phyloP scores from a whole-genome alignment of 768 basidiomycete species.

The Podaxis rugospora region DNA sequence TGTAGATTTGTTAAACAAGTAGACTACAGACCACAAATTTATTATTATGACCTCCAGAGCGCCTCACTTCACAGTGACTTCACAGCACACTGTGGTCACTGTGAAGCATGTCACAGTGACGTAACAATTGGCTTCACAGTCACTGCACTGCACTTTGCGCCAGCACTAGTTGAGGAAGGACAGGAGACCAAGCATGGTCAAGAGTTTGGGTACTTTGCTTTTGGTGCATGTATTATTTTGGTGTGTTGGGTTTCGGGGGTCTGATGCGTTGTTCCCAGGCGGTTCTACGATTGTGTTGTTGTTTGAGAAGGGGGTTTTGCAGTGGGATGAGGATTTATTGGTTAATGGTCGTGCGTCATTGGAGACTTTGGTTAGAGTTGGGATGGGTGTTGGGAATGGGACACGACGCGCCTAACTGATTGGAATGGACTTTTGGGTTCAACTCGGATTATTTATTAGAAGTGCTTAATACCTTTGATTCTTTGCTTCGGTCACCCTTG shows the following conservation, averaged over 20 bases:
- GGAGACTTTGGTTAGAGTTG: conserved; percentile 85
- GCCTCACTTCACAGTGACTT: too few relatives aligned
- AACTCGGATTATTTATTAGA: not conserved
- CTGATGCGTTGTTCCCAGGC: conserved; percentile 36
- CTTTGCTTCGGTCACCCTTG: not conserved
- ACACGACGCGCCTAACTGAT: conserved; percentile 1
- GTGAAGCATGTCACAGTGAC: too few relatives aligned
- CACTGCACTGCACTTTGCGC: too few relatives aligned
- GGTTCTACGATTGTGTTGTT: conserved; percentile 90
- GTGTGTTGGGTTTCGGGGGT: not conserved
- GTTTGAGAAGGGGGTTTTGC: conserved; percentile 79
- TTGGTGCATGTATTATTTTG: conserved; percentile 56
- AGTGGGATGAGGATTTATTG: conserved; percentile 91
- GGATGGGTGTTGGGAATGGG: conserved; percentile 70
- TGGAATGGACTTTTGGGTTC: not conserved
- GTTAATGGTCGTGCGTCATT: conserved; percentile 83
- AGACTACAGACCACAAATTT: too few relatives aligned
- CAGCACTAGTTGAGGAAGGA: conserved; percentile 87
- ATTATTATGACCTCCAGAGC: too few relatives aligned
- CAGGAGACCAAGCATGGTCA: conserved; percentile 77
- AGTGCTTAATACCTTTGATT: not conserved
- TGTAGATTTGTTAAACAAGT: too few relatives aligned
- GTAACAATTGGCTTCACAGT: too few relatives aligned
- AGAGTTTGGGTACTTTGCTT: conserved; percentile 93
- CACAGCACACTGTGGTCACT: too few relatives aligned